Percentiles rank a stretch among this genome's conserved stretches.
phyloP scores from a whole-genome alignment of 1,139 yeast genomes.

The Geotrichum carabidarum region DNA sequence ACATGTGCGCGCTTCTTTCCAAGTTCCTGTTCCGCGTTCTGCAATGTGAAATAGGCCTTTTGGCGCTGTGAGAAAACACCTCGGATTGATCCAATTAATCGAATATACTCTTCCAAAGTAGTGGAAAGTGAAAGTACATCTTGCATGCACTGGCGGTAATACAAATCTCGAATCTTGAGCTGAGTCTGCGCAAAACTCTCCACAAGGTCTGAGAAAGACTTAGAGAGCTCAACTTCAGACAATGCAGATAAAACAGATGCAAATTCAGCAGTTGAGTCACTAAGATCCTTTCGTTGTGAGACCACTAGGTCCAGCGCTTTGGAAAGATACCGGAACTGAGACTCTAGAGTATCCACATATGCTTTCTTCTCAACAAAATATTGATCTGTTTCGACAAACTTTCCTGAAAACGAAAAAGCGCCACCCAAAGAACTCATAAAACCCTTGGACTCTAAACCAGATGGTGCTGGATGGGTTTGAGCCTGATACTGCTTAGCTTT shows the following conservation, averaged over 20 bases:
- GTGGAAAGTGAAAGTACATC: slow-evolving; percentile 83
- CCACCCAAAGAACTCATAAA: slow-evolving; percentile 57
- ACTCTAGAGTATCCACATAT: slow-evolving; percentile 67
- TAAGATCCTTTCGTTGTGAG: slow-evolving; percentile 69
- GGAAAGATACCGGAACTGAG: slow-evolving; percentile 62
- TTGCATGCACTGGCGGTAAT: slow-evolving; percentile 76
- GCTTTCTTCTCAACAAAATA: slow-evolving; percentile 66
- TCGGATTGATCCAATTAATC: slow-evolving; percentile 72
- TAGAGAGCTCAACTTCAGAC: slow-evolving; percentile 71
- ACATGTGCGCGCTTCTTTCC: slow-evolving; percentile 44
- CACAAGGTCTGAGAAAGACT: slow-evolving; percentile 56
- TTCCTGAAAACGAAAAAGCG: slow-evolving; percentile 51
- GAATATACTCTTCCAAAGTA: slow-evolving; percentile 80
- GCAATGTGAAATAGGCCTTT: slow-evolving; percentile 59
- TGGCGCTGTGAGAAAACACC: slow-evolving; percentile 71
- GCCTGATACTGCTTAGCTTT: slow-evolving; percentile 21
- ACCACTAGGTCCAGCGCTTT: slow-evolving; percentile 72
- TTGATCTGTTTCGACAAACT: slow-evolving; percentile 72
- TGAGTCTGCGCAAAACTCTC: slow-evolving; percentile 67
- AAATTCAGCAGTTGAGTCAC: slow-evolving; percentile 61
- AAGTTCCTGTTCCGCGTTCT: slow-evolving; percentile 49
- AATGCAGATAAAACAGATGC: slow-evolving; percentile 51
- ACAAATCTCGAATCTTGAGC: slow-evolving; percentile 61
- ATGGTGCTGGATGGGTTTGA: slow-evolving; percentile 3
- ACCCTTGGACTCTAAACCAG: slow-evolving; percentile 32